A percentile compares a stretch with the other conserved stretches of the same genome.
These are phyloP conservation scores for Linum lewisii DNA, from an alignment of 345 rosid genomes.

Conservation along the genomic window DNA sequence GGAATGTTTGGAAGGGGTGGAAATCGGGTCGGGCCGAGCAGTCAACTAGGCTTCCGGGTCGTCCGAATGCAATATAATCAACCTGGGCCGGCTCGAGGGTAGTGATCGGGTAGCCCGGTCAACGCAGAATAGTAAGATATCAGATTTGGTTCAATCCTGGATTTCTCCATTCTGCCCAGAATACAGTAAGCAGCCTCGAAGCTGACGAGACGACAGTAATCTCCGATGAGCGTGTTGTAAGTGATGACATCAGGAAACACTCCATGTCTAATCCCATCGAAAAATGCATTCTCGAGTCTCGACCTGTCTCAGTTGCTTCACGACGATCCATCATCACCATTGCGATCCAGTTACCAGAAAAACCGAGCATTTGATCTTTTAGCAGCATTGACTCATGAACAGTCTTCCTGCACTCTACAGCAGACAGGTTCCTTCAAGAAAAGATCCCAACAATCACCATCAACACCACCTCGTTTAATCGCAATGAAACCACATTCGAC, in stretches of 20 bases:
- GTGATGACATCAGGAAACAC: slow-evolving; percentile 70
- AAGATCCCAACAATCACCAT: slow-evolving; percentile 48
- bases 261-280: slow-evolving; percentile 70
- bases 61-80: no score
- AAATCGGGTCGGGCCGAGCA: no score
- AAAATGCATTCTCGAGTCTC: slow-evolving; percentile 43
- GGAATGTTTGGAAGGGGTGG: no score
- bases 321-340: no score
- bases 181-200: slow-evolving; percentile 51
- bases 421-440: slow-evolving; percentile 18
- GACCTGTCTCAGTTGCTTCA: no score
- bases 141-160: slow-evolving; percentile 52
- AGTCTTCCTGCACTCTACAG: neutral
- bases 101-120: no score
- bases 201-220: slow-evolving; percentile 50
- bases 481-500: slow-evolving; percentile 41
- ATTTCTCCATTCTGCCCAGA: slow-evolving; percentile 52
- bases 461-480: slow-evolving; percentile 37
- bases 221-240: slow-evolving; percentile 55
- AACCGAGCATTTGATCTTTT: no score
- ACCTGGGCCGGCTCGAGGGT: no score
- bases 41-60: no score
- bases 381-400: no score
- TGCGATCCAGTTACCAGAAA: no score
- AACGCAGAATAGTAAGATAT: slow-evolving; percentile 59